These are phyloP conservation scores for Ustilago trichophora DNA, from an alignment of 1,284 basidiomycete species.

Conservation along the genomic window DNA sequence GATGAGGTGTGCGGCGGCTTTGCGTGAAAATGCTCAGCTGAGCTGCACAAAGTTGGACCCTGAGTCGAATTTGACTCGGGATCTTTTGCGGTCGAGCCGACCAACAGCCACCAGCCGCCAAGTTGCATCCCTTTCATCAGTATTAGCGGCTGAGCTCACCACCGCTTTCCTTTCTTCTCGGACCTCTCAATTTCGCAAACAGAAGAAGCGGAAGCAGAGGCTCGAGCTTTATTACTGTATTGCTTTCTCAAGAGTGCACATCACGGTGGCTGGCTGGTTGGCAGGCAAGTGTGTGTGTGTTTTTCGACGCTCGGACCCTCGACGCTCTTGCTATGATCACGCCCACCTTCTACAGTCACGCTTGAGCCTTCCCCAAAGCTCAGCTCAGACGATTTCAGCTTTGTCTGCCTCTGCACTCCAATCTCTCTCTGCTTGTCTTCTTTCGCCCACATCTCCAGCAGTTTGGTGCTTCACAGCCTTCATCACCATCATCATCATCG, in stretches of 20 bases:
- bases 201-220: too few relatives aligned
- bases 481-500: too few relatives aligned
- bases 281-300: too few relatives aligned
- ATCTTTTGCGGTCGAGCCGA: neutral
- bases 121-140: neutral
- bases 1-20: neutral
- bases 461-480: neutral
- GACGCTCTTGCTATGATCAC: constrained; percentile 10
- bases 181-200: too few relatives aligned
- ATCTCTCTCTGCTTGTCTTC: neutral
- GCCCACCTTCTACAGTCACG: constrained; percentile 17
- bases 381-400: constrained; percentile 3
- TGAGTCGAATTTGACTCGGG: neutral
- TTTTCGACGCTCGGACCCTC: constrained; percentile 18
- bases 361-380: too few relatives aligned
- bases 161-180: too few relatives aligned
- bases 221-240: too few relatives aligned
- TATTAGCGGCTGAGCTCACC: neutral
- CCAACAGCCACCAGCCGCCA: neutral
- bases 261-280: too few relatives aligned
- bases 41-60: neutral
- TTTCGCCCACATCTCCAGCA: too few relatives aligned
- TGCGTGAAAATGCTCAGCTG: too few relatives aligned
- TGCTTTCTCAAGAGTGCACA: too few relatives aligned
- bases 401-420: neutral